Evolutionary conservation across 192 early-diverging fungal species (phyloP).

Genomic region (Coemansia interrupta): DNA sequence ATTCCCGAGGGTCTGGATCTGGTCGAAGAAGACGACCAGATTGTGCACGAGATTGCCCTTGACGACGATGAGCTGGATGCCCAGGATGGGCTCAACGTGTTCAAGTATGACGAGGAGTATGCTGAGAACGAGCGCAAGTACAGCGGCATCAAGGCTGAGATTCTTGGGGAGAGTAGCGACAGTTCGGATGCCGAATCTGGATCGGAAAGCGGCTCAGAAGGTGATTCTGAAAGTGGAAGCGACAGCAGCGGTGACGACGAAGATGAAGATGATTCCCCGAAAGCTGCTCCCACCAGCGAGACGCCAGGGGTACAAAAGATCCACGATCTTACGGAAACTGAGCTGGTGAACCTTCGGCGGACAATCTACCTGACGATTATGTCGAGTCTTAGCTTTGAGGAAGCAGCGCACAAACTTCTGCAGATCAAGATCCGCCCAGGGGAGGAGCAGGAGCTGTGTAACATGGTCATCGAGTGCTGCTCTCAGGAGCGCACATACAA

Average conservation of each 20-base stretch:
- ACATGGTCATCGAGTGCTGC: constrained; percentile 98
- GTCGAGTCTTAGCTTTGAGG: constrained; percentile 92
- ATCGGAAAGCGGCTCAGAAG: constrained; percentile 49
- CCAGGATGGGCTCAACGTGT: constrained; percentile 81
- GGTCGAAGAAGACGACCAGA: constrained; percentile 93
- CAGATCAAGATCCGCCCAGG: constrained; percentile 77
- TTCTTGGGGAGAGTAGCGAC: constrained; percentile 73
- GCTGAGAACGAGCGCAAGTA: constrained; percentile 83
- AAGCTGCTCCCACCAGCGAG: neutral
- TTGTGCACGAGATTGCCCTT: constrained; percentile 78
- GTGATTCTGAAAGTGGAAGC: constrained; percentile 26
- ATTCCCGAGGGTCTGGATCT: constrained; percentile 78
- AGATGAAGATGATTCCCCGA: constrained; percentile 30
- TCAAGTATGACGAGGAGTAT: constrained; percentile 77
- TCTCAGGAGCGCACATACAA: constrained; percentile 93
- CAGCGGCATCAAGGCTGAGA: constrained; percentile 71
- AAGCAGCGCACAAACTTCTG: constrained; percentile 92
- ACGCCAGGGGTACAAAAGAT: constrained; percentile 54
- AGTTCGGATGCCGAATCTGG: constrained; percentile 34
- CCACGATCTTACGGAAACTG: constrained; percentile 85
- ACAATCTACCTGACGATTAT: constrained; percentile 96
- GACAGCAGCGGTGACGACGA: constrained; percentile 52
- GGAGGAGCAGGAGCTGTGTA: constrained; percentile 86
- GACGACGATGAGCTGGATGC: constrained; percentile 81
- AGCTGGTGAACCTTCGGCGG: constrained; percentile 79